Base-by-base conservation (phyloP, 768 basidiomycete species). In the Trametes cubensis region DNA sequence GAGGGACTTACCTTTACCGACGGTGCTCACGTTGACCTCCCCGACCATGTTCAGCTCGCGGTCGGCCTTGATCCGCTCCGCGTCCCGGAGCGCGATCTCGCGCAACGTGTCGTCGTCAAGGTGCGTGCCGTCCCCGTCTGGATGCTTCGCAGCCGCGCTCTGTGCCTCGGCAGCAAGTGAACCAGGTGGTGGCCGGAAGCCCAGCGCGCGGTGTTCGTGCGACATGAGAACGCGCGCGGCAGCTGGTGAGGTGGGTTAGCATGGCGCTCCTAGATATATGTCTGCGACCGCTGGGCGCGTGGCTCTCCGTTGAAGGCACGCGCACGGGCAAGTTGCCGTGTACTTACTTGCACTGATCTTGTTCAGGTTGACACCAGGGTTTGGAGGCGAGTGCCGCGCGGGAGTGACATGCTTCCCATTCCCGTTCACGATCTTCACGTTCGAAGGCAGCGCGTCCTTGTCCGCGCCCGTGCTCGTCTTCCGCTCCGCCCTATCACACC, bases 121-220 rank as follows among this genome's bases (percentile, higher is more conserved):
- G 23, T 58, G 54, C 20, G 56, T 58, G 41, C 62, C 64, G 23
- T 60, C 61, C 20, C 59, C 61, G 17, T 68, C 67, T 1, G 71
- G 69, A 57, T 76, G 61, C 23, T 60, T 60, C 23, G 69, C 67
- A 6, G 67, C 69, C 1, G 68, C 67, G 38, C 67, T 66, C 64
- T 74, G 73, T 20, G 72, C 73, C 49, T 71, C 70, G 0, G 73
- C 73, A 1, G 73, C 72, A 26, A 74, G 68, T 21, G 70, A 71
- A 39, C 68, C 72, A 11, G 66, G 71, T 3, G 73, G 73, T 14
- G 73, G 72, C 14, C 72, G 68, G 62, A 70, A 72, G n/a, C 72
- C 72, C 0, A 74, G 69, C 18, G 67, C 71, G 40, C 62, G 60
- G 60, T 72, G 72, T 57, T 73, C 72, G 56, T 69, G 69, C 26